Evolutionary conservation across 805 yeast species (phyloP), one percentile per base, ranked within the genome.

Genomic region (Tetrapisispora namnaoensis): DNA sequence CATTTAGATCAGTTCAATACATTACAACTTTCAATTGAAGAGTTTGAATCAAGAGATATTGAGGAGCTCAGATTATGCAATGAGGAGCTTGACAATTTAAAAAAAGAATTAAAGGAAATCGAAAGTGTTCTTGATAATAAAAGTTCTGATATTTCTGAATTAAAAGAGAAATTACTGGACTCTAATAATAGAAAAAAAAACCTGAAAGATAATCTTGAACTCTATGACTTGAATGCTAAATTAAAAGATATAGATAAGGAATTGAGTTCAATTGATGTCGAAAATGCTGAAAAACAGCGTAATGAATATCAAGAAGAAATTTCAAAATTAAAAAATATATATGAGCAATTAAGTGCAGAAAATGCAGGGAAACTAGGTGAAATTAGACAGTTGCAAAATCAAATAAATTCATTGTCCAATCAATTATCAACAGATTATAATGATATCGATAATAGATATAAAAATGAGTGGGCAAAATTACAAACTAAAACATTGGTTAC

Each of bases 341-440:
- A 80, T 47, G 73, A 85, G 16, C 66, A 66, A 4, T 62, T 85
- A 39, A 83, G 80, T 51, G 74, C 89, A 1, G 72, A 71, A 46
- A 80, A 85, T 56, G 85, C 95, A 3, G 82, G 88, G 13, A 84
- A 82, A 55, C 65, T 79, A 21, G 99, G 99, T 20, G 98, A 91
- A 63, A 76, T 86, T 38, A 81, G 80, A 51, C 97, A 91, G 60
- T 72, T 93, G 52, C 78, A 80, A 44, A 87, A 80, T 54, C 96
- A 89, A 58, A 73, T 83, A 5, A 66, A 65, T 21, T 68, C 74
- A 3, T 65, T 85, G 10, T 68, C 73, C 20, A 62, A 65, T 5
- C 96, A 89, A 59, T 69, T 91, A 11, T 68, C 69, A 2, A 74
- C 83, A 0, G 96, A 90, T 53, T 93, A 80, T 57, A 73, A 77